phyloP scores from a whole-genome alignment of 257 asterid genomes.

The Prunella vulgaris region DNA sequence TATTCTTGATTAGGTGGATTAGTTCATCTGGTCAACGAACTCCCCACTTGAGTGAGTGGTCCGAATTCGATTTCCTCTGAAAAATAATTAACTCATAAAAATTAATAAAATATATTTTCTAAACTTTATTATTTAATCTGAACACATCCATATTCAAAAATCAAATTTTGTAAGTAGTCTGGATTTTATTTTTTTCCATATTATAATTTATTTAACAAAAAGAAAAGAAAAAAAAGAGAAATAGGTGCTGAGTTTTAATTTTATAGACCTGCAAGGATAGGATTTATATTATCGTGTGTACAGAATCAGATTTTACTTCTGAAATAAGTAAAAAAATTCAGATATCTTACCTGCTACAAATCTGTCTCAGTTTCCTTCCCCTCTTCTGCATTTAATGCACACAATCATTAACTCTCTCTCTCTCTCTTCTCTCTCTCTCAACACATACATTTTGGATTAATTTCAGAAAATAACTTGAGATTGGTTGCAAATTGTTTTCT shows the following conservation, averaged over 20 bases:
- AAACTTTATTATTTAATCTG: no score
- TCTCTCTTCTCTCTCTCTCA: neutral
- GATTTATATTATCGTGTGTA: neutral
- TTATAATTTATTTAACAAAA: neutral
- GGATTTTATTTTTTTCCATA: neutral
- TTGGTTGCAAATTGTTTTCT: no score
- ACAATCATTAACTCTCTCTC: constrained; percentile 20
- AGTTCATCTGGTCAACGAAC: no score
- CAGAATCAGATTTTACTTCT: constrained; percentile 22
- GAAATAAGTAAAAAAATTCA: constrained; percentile 33
- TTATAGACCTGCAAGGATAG: constrained; percentile 25
- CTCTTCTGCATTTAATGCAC: neutral
- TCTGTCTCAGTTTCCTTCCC: neutral
- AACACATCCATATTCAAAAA: neutral
- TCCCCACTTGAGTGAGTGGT: no score
- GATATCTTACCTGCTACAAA: constrained; percentile 28
- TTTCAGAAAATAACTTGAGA: no score
- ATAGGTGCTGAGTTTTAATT: neutral
- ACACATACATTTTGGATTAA: neutral
- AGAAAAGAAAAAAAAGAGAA: neutral
- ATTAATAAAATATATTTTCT: no score
- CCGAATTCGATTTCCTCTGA: no score
- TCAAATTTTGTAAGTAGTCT: neutral
- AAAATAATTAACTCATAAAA: no score
- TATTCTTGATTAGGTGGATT: no score